These are phyloP conservation scores for Pholiota conissans DNA, from an alignment of 768 basidiomycete genomes.

Conservation along the genomic window DNA sequence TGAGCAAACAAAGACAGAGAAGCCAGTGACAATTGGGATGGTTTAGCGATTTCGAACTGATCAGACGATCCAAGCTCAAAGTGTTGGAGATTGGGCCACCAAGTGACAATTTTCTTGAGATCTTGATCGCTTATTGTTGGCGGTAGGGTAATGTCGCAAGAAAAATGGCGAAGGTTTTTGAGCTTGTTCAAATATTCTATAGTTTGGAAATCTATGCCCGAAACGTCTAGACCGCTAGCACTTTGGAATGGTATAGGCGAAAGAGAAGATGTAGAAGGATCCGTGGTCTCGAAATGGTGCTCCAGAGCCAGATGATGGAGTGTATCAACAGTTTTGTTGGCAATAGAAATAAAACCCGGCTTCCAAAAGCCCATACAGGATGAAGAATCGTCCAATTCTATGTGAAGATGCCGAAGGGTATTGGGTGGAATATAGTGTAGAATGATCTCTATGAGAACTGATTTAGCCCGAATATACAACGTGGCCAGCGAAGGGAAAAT, in stretches of 20 bases:
- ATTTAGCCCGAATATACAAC: constrained; percentile 39
- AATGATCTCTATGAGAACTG: constrained; percentile 32
- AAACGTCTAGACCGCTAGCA: neutral
- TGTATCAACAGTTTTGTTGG: constrained; percentile 24
- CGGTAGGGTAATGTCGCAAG: constrained; percentile 40
- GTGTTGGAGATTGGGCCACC: constrained; percentile 45
- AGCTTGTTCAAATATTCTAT: constrained; percentile 36
- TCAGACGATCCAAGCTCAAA: constrained; percentile 40
- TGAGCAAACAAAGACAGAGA: constrained; percentile 27
- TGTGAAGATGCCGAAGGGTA: constrained; percentile 33
- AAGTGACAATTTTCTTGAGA: constrained; percentile 35
- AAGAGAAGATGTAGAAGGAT: constrained; percentile 17
- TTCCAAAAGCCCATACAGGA: constrained; percentile 31
- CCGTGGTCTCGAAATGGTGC: constrained; percentile 39
- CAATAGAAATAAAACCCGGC: constrained; percentile 31
- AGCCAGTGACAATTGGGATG: constrained; percentile 24
- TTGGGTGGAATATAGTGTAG: constrained; percentile 31
- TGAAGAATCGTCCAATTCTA: constrained; percentile 34
- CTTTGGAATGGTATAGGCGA: neutral
- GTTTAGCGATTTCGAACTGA: constrained; percentile 12
- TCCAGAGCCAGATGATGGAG: constrained; percentile 41
- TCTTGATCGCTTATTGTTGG: constrained; percentile 37
- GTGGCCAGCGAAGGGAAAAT: constrained; percentile 38
- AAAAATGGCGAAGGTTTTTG: constrained; percentile 31
- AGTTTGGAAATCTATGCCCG: constrained; percentile 28